A percentile compares a stretch with the other conserved stretches of the same genome.
phyloP scores from a whole-genome alignment of 2,329 filamentous ascomycete genomes.

The Colletotrichum falcatum region DNA sequence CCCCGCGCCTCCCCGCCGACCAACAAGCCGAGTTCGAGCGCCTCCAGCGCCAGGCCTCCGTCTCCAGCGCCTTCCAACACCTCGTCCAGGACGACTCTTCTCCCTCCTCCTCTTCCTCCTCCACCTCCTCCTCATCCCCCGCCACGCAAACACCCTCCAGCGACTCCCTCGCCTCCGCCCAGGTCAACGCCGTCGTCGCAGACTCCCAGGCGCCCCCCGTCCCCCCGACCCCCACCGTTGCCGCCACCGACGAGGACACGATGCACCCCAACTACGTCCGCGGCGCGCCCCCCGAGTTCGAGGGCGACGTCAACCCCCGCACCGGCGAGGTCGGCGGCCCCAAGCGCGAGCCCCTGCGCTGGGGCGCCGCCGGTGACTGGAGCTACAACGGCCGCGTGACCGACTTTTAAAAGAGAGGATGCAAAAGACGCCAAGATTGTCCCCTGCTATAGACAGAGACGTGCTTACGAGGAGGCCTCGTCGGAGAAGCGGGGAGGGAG shows the following conservation, averaged over 20 bases:
- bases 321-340: slow-evolving; percentile 96
- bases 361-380: slow-evolving; percentile 83
- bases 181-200: slow-evolving; percentile 38
- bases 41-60: slow-evolving; percentile 75
- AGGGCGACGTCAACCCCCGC: slow-evolving; percentile 90
- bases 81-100: slow-evolving; percentile 39
- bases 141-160: slow-evolving; percentile 41
- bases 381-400: slow-evolving; percentile 96
- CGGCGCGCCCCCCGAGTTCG: slow-evolving; percentile 90
- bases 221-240: slow-evolving; percentile 41
- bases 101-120: slow-evolving; percentile 43
- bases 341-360: slow-evolving; percentile 95
- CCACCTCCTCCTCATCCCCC: slow-evolving; percentile 38
- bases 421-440: too few relatives aligned
- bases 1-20: slow-evolving; percentile 87
- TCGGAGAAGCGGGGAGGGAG: background rate
- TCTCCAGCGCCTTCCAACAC: slow-evolving; percentile 56
- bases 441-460: background rate
- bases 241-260: slow-evolving; percentile 57
- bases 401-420: slow-evolving; percentile 72
- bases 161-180: slow-evolving; percentile 27
- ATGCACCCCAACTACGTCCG: slow-evolving; percentile 75
- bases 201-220: slow-evolving; percentile 35
- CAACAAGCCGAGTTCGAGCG: slow-evolving; percentile 92
- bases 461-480: background rate